Conservation (phyloP, 2,329 filamentous ascomycete genomes). For the Phaeophleospora eucalypticola region DNA sequence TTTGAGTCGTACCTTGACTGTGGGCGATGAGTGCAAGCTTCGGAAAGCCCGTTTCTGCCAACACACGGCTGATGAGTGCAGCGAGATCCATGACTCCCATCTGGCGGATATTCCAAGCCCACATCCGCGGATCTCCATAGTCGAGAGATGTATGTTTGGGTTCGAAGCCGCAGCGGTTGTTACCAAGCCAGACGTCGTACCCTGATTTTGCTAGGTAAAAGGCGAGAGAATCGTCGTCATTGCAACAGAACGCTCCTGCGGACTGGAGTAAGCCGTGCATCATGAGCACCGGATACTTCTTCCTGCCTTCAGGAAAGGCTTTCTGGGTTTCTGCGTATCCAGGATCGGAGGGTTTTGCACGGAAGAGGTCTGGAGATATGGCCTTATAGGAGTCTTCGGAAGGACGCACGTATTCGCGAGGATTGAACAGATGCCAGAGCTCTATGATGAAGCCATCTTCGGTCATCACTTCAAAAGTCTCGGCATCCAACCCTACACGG, state of each 20-base stretch:
- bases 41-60: constrained; percentile 75
- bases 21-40: constrained; percentile 82
- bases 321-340: constrained; percentile 34
- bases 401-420: constrained; percentile 60
- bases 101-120: constrained; percentile 92
- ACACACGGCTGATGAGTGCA: constrained; percentile 72
- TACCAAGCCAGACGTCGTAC: constrained; percentile 93
- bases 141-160: constrained; percentile 70
- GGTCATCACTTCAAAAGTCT: constrained; percentile 79
- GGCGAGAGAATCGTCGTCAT: constrained; percentile 83
- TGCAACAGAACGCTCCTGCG: constrained; percentile 81
- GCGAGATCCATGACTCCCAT: constrained; percentile 89
- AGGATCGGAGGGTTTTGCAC: constrained; percentile 18
- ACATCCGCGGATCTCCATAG: constrained; percentile 81
- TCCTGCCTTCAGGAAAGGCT: constrained; percentile 34
- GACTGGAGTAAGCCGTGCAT: constrained; percentile 88
- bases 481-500: constrained; percentile 79
- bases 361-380: constrained; percentile 61
- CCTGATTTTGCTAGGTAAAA: constrained; percentile 90
- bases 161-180: constrained; percentile 82
- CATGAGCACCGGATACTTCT: constrained; percentile 77
- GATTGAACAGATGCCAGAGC: constrained; percentile 86
- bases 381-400: constrained; percentile 48
- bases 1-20: constrained; percentile 86
- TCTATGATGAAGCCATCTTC: constrained; percentile 91